Evolutionary conservation across 139 green algal genomes (phyloP).

Genomic region (Picochlorum sp.): DNA sequence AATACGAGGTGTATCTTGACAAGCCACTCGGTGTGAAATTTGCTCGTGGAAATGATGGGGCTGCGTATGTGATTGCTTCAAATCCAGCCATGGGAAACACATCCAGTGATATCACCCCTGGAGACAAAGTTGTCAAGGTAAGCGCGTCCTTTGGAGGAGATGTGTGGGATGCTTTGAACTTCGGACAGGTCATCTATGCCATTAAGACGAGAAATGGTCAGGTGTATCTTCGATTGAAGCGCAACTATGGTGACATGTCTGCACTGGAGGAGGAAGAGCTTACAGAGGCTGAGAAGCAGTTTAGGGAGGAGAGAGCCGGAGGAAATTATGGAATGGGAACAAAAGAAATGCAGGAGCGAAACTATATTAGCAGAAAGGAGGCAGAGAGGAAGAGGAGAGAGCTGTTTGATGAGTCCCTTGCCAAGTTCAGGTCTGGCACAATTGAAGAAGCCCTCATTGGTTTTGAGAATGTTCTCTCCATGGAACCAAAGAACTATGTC

Average conservation of each 20-base stretch:
- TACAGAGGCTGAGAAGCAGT: conserved; percentile 51
- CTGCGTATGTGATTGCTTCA: conserved; percentile 65
- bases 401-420: conserved; percentile 82
- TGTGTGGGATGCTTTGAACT: conserved; percentile 91
- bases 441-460: conserved; percentile 79
- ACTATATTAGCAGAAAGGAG: conserved; percentile 85
- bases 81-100: conserved; percentile 61
- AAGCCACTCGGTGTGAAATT: conserved; percentile 93
- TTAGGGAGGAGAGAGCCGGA: conserved; percentile 66
- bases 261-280: conserved; percentile 57
- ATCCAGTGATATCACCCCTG: conserved; percentile 37
- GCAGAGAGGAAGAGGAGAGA: conserved; percentile 68
- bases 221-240: conserved; percentile 86
- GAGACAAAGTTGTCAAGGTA: conserved; percentile 85
- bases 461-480: conserved; percentile 91
- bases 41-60: conserved; percentile 79
- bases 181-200: conserved; percentile 94
- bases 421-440: conserved; percentile 68
- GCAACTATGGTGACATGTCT: conserved; percentile 74
- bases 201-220: conserved; percentile 90
- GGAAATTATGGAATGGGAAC: conserved; percentile 93
- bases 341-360: conserved; percentile 77
- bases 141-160: conserved; percentile 92
- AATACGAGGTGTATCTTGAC: conserved; percentile 45
- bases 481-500: conserved; percentile 90